Conservation (phyloP, 2,329 filamentous ascomycete genomes). For the Dactylellina cionopaga region DNA sequence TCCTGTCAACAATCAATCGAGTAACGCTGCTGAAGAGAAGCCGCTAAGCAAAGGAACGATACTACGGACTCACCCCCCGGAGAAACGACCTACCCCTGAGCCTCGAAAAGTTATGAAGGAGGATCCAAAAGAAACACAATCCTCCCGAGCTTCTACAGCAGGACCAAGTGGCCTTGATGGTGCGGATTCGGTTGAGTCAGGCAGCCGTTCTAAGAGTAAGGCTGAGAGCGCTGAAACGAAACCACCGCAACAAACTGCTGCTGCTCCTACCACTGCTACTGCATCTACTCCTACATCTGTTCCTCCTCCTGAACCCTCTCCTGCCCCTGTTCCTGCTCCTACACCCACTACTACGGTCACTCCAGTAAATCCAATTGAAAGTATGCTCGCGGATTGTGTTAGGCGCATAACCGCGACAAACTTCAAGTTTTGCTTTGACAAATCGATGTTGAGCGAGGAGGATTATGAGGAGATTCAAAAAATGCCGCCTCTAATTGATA, state of each 20-base stretch:
- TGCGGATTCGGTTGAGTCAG: conserved; percentile 35
- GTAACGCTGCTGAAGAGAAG: conserved; percentile 35
- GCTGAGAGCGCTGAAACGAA: conserved; percentile 24
- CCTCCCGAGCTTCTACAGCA: conserved; percentile 24
- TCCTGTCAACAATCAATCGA: conserved; percentile 74
- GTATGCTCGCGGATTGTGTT: conserved; percentile 42
- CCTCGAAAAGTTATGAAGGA: conserved; percentile 31
- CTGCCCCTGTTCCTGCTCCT: background rate
- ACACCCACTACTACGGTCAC: background rate
- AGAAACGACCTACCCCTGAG: conserved; percentile 45
- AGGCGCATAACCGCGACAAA: conserved; percentile 30
- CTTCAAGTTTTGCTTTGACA: conserved; percentile 50
- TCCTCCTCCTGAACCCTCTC: background rate
- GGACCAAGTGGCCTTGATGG: conserved; percentile 14
- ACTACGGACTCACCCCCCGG: conserved; percentile 45
- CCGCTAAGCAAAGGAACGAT: conserved; percentile 35
- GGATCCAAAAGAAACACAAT: conserved; percentile 8
- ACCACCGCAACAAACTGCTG: conserved; percentile 29
- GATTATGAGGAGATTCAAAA: conserved; percentile 62
- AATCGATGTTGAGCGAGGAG: conserved; percentile 55
- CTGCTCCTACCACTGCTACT: background rate
- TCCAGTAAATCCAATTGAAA: conserved; percentile 18
- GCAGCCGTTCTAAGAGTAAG: conserved; percentile 36
- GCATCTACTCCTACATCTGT: background rate
- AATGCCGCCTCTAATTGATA: conserved; percentile 83